A percentile compares a stretch with the other conserved stretches of the same genome.
Evolutionary conservation across 2,329 filamentous ascomycete species (phyloP).

Genomic region (Sarocladiaceae sp.): DNA sequence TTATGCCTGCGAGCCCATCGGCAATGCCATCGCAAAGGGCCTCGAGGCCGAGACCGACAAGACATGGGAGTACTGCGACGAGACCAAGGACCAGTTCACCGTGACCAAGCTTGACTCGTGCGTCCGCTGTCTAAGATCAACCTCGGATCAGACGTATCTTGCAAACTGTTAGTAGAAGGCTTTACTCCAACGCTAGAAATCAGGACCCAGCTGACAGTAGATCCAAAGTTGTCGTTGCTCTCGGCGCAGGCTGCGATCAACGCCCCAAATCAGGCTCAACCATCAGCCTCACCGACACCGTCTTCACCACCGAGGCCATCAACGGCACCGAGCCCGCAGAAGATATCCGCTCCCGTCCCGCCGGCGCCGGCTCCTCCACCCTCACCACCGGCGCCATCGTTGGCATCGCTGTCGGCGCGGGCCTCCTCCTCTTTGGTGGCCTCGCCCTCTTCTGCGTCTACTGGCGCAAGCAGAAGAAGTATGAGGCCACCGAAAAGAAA

Average conservation of each 20-base stretch:
- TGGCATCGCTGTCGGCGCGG: slow-evolving; percentile 44
- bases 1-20: slow-evolving; percentile 33
- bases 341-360: slow-evolving; percentile 19
- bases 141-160: slow-evolving; percentile 33
- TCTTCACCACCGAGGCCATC: slow-evolving; percentile 32
- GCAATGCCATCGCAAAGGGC: slow-evolving; percentile 29
- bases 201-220: slow-evolving; percentile 1
- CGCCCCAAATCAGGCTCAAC: slow-evolving; percentile 29
- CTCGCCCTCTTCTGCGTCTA: slow-evolving; percentile 40
- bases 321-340: slow-evolving; percentile 31
- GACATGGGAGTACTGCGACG: slow-evolving; percentile 35
- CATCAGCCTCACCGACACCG: slow-evolving; percentile 33
- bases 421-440: slow-evolving; percentile 34
- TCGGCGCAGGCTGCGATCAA: slow-evolving; percentile 42
- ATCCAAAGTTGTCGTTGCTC: slow-evolving; percentile 38
- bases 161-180: slow-evolving; percentile 39
- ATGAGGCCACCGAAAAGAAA: slow-evolving; percentile 21
- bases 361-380: slow-evolving; percentile 19
- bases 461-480: slow-evolving; percentile 36
- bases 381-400: slow-evolving; percentile 45
- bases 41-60: slow-evolving; percentile 18
- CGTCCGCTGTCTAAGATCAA: slow-evolving; percentile 35
- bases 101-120: slow-evolving; percentile 29
- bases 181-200: not conserved
- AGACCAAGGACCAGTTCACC: slow-evolving; percentile 27